Conservation (phyloP, 139 green algal species). For the Trebouxia sp. region DNA sequence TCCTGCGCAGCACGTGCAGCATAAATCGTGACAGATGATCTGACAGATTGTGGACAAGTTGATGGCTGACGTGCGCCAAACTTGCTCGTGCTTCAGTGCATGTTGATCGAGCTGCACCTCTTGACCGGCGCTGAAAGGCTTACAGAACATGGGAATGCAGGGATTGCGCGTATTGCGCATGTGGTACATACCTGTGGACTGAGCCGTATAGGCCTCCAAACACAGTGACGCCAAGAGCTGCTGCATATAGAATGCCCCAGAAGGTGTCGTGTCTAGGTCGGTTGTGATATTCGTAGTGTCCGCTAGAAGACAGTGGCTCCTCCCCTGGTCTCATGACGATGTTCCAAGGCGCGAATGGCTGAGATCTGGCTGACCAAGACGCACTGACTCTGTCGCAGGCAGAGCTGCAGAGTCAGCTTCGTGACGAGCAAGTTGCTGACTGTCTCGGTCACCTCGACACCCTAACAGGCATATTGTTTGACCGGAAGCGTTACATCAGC, state of each 20-base stretch:
- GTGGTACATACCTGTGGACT: background rate
- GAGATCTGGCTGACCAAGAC: background rate
- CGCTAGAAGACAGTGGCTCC: background rate
- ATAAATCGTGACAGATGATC: no score
- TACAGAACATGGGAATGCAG: background rate
- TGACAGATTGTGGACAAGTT: background rate
- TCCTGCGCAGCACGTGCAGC: background rate
- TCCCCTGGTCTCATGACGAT: background rate
- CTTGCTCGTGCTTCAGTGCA: no score
- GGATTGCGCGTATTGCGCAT: background rate
- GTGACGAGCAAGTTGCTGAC: conserved; percentile 17
- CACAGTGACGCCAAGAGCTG: conserved; percentile 26
- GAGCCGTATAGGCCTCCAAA: conserved; percentile 16
- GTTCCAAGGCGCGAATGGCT: no score
- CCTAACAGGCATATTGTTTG: background rate
- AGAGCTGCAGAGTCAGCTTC: background rate
- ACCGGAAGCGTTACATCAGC: no score
- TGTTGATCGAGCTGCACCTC: no score
- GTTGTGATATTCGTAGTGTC: conserved; percentile 23
- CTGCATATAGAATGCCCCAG: conserved; percentile 24
- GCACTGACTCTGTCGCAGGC: background rate
- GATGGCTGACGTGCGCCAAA: no score
- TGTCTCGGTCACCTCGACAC: background rate
- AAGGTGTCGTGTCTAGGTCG: background rate
- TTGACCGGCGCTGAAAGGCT: background rate